phyloP scores from a whole-genome alignment of 2,329 filamentous ascomycete species.

The Xylariaceae sp. region DNA sequence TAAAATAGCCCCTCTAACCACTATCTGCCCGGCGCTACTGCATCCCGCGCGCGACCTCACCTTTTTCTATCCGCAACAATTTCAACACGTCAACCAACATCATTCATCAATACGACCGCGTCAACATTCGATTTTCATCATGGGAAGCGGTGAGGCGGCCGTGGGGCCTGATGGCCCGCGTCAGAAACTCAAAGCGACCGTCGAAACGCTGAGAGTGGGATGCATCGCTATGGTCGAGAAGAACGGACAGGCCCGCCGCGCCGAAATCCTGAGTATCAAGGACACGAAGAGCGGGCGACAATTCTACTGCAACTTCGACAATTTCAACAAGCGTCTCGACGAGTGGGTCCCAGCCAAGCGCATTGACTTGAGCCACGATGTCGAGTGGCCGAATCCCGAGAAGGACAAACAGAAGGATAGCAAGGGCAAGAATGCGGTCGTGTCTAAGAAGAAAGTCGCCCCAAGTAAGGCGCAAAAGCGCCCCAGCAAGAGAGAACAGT shows the following conservation, averaged over 20 bases:
- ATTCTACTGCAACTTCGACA: conserved; percentile 96
- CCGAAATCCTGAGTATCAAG: conserved; percentile 92
- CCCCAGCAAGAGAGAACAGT: conserved; percentile 51
- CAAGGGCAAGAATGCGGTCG: conserved; percentile 68
- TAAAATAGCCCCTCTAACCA: background rate
- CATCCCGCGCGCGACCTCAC: background rate
- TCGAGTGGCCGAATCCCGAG: conserved; percentile 93
- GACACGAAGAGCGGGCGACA: conserved; percentile 82
- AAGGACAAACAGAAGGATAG: conserved; percentile 71
- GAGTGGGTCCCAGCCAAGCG: conserved; percentile 85
- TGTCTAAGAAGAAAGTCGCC: conserved; percentile 49
- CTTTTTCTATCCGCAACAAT: background rate
- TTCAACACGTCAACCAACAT: conserved; percentile 6
- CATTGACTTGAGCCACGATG: conserved; percentile 82
- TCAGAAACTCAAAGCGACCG: conserved; percentile 75
- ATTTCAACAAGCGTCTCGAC: conserved; percentile 82
- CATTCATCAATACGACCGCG: conserved; percentile 36
- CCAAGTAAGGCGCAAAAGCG: conserved; percentile 57
- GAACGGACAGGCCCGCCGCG: conserved; percentile 81
- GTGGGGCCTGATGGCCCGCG: conserved; percentile 54
- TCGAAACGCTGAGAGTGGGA: conserved; percentile 66
- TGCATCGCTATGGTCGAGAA: conserved; percentile 59
- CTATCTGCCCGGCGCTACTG: background rate
- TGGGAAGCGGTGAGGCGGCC: conserved; percentile 50
- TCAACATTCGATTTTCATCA: conserved; percentile 38